phyloP scores from a whole-genome alignment of 1,284 basidiomycete genomes.

The Malassezia restricta region DNA sequence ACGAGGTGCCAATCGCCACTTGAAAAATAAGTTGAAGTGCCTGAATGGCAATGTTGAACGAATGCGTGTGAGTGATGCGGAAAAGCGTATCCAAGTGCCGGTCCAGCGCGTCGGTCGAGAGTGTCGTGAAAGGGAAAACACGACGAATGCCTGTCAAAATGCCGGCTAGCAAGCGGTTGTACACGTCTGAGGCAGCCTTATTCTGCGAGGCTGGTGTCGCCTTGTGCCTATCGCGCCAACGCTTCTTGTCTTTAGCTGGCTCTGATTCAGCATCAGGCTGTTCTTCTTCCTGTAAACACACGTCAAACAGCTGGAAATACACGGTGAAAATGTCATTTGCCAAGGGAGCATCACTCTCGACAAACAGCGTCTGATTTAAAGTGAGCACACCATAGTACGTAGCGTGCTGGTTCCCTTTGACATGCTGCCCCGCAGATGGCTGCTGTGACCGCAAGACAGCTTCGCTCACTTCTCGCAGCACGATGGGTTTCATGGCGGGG shows the following conservation, averaged over 20 bases:
- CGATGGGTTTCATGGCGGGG: conserved; percentile 81
- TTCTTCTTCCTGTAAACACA: conserved; percentile 45
- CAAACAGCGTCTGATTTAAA: conserved; percentile 81
- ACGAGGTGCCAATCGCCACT: conserved; percentile 48
- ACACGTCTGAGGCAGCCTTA: conserved; percentile 52
- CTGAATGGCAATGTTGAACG: conserved; percentile 91
- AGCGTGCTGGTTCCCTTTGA: conserved; percentile 52
- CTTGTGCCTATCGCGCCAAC: conserved; percentile 46
- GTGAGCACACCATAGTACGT: conserved; percentile 86
- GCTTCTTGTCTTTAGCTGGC: conserved; percentile 40
- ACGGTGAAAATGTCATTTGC: conserved; percentile 74
- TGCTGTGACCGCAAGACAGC: conserved; percentile 57
- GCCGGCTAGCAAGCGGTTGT: conserved; percentile 71
- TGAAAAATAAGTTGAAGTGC: conserved; percentile 84
- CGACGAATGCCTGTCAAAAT: conserved; percentile 90
- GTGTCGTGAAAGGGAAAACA: conserved; percentile 78
- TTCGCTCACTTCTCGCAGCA: conserved; percentile 74
- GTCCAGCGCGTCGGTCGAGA: conserved; percentile 58
- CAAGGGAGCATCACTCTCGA: conserved; percentile 56
- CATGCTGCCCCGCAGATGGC: conserved; percentile 7
- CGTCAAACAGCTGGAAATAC: conserved; percentile 91
- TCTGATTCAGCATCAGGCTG: conserved; percentile 11
- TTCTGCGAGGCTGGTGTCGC: conserved; percentile 17
- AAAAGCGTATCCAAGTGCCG: conserved; percentile 87
- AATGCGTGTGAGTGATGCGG: conserved; percentile 76